These are phyloP conservation scores for Colletotrichum spinosum DNA, from an alignment of 2,329 filamentous ascomycete genomes.

Conservation along the genomic window DNA sequence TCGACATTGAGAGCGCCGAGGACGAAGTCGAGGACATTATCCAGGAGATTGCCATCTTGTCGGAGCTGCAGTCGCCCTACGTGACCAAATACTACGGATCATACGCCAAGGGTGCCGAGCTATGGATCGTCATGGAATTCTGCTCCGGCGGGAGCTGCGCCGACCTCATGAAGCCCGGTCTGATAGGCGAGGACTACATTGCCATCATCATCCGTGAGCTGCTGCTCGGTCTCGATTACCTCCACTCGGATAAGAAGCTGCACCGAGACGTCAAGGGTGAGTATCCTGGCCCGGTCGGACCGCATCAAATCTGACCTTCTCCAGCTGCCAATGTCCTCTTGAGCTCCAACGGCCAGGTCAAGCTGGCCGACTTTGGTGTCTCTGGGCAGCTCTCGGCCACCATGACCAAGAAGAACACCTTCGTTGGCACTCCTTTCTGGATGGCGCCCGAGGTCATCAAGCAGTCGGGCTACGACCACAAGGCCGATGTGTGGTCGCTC, in stretches of 20 bases:
- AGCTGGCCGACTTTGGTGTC: slow-evolving; percentile 96
- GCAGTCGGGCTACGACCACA: slow-evolving; percentile 97
- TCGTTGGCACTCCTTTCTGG: slow-evolving; percentile 98
- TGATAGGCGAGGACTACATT: slow-evolving; percentile 95
- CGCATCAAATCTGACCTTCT: not conserved
- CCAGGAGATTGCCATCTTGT: slow-evolving; percentile 97
- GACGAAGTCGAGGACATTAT: slow-evolving; percentile 99
- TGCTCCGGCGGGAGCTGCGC: slow-evolving; percentile 97
- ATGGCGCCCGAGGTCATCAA: slow-evolving; percentile 99
- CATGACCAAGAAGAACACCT: slow-evolving; percentile 99
- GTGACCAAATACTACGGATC: slow-evolving; percentile 99
- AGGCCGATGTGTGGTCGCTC: slow-evolving; percentile 97
- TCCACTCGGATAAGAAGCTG: slow-evolving; percentile 95
- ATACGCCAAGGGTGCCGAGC: slow-evolving; percentile 92
- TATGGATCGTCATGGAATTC: slow-evolving; percentile 99
- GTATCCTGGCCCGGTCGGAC: not conserved
- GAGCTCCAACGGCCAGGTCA: slow-evolving; percentile 92
- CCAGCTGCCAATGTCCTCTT: slow-evolving; percentile 92
- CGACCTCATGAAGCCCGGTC: slow-evolving; percentile 93
- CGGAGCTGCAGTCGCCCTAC: slow-evolving; percentile 93
- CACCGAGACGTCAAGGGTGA: slow-evolving; percentile 95
- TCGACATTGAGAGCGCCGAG: slow-evolving; percentile 98
- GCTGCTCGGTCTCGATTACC: slow-evolving; percentile 88
- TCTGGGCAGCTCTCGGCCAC: slow-evolving; percentile 96
- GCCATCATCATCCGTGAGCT: slow-evolving; percentile 94